Conservation (phyloP, 1,284 basidiomycete species). For the Microbotryum saponariae region DNA sequence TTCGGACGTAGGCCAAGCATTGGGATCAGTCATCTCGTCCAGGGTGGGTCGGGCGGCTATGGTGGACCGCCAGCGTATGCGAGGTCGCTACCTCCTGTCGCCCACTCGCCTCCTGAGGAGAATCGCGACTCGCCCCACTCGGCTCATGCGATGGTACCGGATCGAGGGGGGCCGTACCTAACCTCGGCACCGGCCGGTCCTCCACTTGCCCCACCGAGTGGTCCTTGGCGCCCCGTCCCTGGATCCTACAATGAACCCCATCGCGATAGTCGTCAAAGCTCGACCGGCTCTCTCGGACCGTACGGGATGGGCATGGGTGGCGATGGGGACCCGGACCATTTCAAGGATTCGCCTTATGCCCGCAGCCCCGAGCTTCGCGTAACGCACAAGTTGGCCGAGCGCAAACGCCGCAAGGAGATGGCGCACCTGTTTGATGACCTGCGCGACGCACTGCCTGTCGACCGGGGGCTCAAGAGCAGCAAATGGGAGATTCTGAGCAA, state of each 20-base stretch:
- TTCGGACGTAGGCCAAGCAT: conserved; percentile 22
- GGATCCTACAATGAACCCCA: neutral
- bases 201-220: neutral
- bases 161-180: no score
- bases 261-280: conserved; percentile 9
- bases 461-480: conserved; percentile 80
- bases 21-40: conserved; percentile 25
- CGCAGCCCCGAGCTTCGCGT: conserved; percentile 85
- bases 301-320: neutral
- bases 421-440: conserved; percentile 93
- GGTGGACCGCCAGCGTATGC: neutral
- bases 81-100: no score
- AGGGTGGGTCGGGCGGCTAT: conserved; percentile 9
- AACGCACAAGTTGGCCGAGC: conserved; percentile 87
- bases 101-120: no score
- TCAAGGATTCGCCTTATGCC: conserved; percentile 62
- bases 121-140: no score
- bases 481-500: conserved; percentile 96
- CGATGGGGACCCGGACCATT: neutral
- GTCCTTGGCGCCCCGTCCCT: neutral
- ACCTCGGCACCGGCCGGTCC: neutral
- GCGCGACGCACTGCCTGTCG: conserved; percentile 67
- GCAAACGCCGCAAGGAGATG: conserved; percentile 94
- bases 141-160: no score
- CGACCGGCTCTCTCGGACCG: conserved; percentile 21